Base-by-base conservation (phyloP, 2,329 filamentous ascomycete genomes). In the Neofusicoccum ribis region DNA sequence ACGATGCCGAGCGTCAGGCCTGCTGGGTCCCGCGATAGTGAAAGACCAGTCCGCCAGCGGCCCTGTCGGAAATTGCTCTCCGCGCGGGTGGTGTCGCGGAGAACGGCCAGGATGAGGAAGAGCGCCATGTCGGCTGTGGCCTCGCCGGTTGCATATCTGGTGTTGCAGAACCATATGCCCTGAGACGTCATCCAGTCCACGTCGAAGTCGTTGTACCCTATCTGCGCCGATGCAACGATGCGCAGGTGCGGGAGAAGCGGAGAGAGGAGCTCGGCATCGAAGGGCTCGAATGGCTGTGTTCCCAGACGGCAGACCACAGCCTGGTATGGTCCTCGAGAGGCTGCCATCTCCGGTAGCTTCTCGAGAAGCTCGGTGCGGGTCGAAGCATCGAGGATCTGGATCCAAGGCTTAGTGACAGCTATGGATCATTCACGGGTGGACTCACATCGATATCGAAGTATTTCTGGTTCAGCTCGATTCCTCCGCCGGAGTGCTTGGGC, bases 111-210 rank as follows among this genome's bases (percentile, higher is more conserved):
- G 52, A 76, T 79, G 66, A 81, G 73, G 69, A 82, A 83, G 9
- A 83, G 80, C 4, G 60, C 50, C 78, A 84, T 82, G 49, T 84
- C 82, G 0, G 82, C 82, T 0, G 81, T 84, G 2, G 84, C 82
- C 64, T 87, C 81, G 0, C 84, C 80, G 0, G 84, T 83, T 0
- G 83, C 85, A 66, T 87, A 79, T 2, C 82, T 72, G 0, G 80
- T 80, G 68, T 85, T 87, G 74, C 83, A 86, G 69, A 87, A 86
- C 73, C 78, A 83, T 31, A 87, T 79, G 5, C 74, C 75, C 6
- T 79, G 68, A 12, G 65, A 46, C 0, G 80, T 79, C 70, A 83
- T 75, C 77, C 78, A 82, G 3, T 78, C 69, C 0, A 83, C 74
- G 51, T 81, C 77, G 44, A 83, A 81, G 67, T 83, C 79, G 65